Evolutionary conservation across 768 basidiomycete genomes (phyloP), one percentile per base, ranked within the genome.

Genomic region (Polyporus arcularius): DNA sequence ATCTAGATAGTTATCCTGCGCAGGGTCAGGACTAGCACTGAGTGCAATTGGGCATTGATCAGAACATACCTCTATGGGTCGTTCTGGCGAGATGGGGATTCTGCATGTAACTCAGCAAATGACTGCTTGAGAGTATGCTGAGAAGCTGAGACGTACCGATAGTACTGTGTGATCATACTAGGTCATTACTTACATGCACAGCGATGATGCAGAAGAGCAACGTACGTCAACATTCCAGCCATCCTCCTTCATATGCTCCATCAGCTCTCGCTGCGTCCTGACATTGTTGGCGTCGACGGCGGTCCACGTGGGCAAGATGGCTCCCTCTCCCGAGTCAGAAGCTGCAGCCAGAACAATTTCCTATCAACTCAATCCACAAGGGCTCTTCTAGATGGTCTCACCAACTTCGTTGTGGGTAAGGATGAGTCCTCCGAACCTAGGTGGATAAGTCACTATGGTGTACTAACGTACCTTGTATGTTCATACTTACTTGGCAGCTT

Each of bases 331-430:
- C 53, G 79, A 79, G 53, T 85, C 82, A 15, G 82, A 74, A 43
- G 80, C 84, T 81, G 61, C 64, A 61, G 55, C 47, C 1, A 51
- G 30, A 9, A 28, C 21, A 8, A 40, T 4, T 11, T n/a, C n/a
- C n/a, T n/a, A n/a, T 32, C 12, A 26, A 26, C 7, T 8, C 12
- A 2, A n/a, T 10, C 16, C 16, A 8, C 1, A 38, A 42, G 11
- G 6, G 0, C 12, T 3, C 10, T 4, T 32, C 4, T 2, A 11
- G 2, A 26, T 38, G 7, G 53, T 70, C 83, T 61, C 70, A 90
- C 89, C 87, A 61, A 94, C 79, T 79, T 98, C 96, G 68, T 98
- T 94, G 70, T 98, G 97, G 0, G 95, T 96, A 54, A 98, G 78
- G 40, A 99, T 78, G 41, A 98, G 78, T 3, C 97, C 95, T 3